Percentiles rank a stretch among this genome's conserved stretches.
phyloP scores from a whole-genome alignment of 352 stramenopile species.

The Phytophthora macrochlamydospora region DNA sequence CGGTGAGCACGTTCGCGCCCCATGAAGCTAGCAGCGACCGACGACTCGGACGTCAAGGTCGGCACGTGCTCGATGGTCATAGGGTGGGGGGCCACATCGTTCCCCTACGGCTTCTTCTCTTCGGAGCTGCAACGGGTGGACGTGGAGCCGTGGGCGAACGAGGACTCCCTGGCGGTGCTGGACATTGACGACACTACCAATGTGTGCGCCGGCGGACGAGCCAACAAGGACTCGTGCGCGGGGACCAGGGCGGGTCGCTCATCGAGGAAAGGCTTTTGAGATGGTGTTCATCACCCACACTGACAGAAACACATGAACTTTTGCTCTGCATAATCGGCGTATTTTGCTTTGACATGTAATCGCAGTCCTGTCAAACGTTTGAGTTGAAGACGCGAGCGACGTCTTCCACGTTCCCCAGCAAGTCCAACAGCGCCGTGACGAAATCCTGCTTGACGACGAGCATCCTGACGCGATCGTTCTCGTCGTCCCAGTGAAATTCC shows the following conservation, averaged over 20 bases:
- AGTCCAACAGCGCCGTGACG: too few species aligned
- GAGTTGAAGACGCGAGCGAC: too few species aligned
- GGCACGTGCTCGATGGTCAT: conserved; percentile 13
- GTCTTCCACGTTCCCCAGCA: too few species aligned
- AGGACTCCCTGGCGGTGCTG: conserved; percentile 10
- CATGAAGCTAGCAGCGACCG: conserved; percentile 15
- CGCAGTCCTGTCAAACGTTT: too few species aligned
- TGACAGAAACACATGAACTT: too few species aligned
- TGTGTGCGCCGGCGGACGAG: conserved; percentile 17
- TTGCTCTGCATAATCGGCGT: too few species aligned
- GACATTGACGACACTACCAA: conserved; percentile 10
- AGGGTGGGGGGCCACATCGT: conserved; percentile 13
- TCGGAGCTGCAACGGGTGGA: conserved; percentile 22
- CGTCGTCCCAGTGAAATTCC: too few species aligned
- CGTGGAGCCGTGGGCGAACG: conserved; percentile 14
- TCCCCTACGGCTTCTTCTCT: conserved; percentile 8
- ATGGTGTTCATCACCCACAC: too few species aligned
- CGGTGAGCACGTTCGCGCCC: conserved; percentile 13
- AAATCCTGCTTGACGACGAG: too few species aligned
- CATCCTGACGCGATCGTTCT: too few species aligned
- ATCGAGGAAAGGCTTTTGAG: conserved; percentile 1
- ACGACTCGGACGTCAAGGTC: conserved; percentile 14
- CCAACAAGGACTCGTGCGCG: conserved; percentile 4
- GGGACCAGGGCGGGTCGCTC: conserved; percentile 20
- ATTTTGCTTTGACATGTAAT: too few species aligned